Percentiles rank a stretch among this genome's conserved stretches.
phyloP scores from a whole-genome alignment of 2,329 filamentous ascomycete species.

The Fusarium palustre region DNA sequence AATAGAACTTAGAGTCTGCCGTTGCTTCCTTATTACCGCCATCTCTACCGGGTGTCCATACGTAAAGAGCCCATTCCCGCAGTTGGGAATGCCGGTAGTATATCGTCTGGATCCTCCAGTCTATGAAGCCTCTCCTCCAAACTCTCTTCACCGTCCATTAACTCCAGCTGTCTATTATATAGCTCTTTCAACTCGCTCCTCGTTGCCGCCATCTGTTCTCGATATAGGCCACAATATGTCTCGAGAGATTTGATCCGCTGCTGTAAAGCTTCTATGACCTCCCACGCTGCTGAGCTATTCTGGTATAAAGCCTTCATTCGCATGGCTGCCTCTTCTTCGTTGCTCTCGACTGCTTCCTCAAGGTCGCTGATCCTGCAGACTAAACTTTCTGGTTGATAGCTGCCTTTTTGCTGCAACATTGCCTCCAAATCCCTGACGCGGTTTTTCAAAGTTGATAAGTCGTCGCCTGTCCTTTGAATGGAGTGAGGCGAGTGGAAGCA shows the following conservation, averaged over 20 bases:
- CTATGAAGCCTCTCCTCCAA: constrained; percentile 15
- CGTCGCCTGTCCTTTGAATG: constrained; percentile 4
- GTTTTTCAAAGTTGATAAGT: neutral
- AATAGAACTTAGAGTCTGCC: too few relatives aligned
- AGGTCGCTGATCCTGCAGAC: constrained; percentile 9
- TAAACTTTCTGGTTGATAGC: constrained; percentile 3
- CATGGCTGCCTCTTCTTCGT: constrained; percentile 1
- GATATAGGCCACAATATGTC: neutral
- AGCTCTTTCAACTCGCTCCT: constrained; percentile 9
- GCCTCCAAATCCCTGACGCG: neutral
- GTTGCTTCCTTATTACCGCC: rapidly evolving
- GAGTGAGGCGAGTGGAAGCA: constrained; percentile 20
- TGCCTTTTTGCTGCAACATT: constrained; percentile 4
- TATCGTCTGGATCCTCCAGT: neutral
- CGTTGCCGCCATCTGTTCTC: constrained; percentile 9
- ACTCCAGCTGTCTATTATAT: constrained; percentile 18
- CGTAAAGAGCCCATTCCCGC: neutral
- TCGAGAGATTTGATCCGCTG: constrained; percentile 14
- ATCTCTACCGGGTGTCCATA: constrained; percentile 9
- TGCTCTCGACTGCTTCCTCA: constrained; percentile 9
- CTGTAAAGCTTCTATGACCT: constrained; percentile 9
- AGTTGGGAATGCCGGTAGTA: neutral
- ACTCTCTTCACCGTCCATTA: constrained; percentile 29
- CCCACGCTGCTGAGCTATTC: constrained; percentile 24
- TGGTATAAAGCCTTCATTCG: constrained; percentile 22